A percentile compares a stretch with the other conserved stretches of the same genome.
Conservation (phyloP, 2,329 filamentous ascomycete species). For the Alternaria tenuissima region DNA sequence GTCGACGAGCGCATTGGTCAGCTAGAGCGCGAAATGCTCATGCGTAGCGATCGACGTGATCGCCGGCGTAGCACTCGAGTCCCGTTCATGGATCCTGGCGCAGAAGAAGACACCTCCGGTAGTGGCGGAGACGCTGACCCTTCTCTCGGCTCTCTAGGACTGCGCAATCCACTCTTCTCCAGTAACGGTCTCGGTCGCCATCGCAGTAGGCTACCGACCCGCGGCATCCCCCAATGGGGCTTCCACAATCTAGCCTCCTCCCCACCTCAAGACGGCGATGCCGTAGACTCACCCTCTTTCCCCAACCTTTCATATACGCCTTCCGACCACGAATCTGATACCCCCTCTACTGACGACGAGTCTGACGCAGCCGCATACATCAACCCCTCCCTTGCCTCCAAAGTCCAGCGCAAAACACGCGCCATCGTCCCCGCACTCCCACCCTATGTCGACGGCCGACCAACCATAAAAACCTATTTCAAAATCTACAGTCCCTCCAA, state of each 20-base stretch:
- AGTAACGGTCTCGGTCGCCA: constrained; percentile 28
- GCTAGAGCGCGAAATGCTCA: constrained; percentile 62
- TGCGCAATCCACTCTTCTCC: constrained; percentile 35
- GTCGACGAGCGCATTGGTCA: constrained; percentile 64
- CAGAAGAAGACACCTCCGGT: constrained; percentile 55
- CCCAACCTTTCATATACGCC: constrained; percentile 24
- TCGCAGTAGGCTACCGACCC: constrained; percentile 27
- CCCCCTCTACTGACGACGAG: constrained; percentile 39
- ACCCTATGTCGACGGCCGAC: constrained; percentile 63
- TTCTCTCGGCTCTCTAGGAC: constrained; percentile 39
- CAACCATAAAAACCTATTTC: constrained; percentile 68
- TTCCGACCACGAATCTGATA: constrained; percentile 36
- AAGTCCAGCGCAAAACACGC: constrained; percentile 28
- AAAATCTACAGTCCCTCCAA: constrained; percentile 68
- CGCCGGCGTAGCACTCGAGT: constrained; percentile 39
- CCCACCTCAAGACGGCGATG: constrained; percentile 24
- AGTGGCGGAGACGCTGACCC: constrained; percentile 57
- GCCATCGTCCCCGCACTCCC: constrained; percentile 55
- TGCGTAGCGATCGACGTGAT: constrained; percentile 51
- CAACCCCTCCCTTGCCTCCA: constrained; percentile 36
- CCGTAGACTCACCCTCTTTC: constrained; percentile 31
- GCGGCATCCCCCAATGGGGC: constrained; percentile 22
- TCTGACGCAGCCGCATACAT: constrained; percentile 29
- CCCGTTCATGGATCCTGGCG: constrained; percentile 32
- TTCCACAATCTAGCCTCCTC: constrained; percentile 26